Evolutionary conservation across 371 early-diverging fungal species (phyloP).

Genomic region (Fennellomyces sp.): DNA sequence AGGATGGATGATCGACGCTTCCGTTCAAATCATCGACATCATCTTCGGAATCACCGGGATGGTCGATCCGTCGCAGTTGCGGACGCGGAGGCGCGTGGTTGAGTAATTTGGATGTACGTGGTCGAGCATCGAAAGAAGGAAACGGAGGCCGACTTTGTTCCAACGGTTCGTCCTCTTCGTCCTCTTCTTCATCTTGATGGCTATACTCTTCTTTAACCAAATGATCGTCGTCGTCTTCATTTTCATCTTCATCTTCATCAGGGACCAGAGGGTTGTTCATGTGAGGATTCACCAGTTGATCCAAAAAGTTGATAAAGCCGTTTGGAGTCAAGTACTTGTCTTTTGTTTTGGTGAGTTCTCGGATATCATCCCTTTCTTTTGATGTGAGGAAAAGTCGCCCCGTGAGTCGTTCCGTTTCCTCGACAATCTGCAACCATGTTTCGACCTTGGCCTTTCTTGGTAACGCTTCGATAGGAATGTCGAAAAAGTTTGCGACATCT

Average conservation of each 20-base stretch:
- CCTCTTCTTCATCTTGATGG: neutral
- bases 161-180: too few relatives aligned
- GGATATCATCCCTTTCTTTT: too few relatives aligned
- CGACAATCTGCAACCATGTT: neutral
- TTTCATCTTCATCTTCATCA: neutral
- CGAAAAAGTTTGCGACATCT: neutral
- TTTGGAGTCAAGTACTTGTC: neutral
- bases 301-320: neutral
- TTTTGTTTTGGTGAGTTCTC: neutral
- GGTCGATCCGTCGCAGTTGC: neutral
- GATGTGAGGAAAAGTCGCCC: neutral
- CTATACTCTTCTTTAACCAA: neutral
- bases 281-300: neutral
- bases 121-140: constrained; percentile 8
- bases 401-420: neutral
- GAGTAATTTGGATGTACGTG: constrained; percentile 9
- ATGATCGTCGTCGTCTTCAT: neutral
- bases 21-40: neutral
- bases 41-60: constrained; percentile 3
- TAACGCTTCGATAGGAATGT: neutral
- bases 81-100: neutral
- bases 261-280: too few relatives aligned
- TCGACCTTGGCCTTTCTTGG: neutral
- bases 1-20: constrained; percentile 14
- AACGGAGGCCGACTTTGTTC: neutral